These are phyloP conservation scores for Aspergillus coremiiformis DNA, from an alignment of 495 filamentous ascomycete genomes.

Conservation along the genomic window DNA sequence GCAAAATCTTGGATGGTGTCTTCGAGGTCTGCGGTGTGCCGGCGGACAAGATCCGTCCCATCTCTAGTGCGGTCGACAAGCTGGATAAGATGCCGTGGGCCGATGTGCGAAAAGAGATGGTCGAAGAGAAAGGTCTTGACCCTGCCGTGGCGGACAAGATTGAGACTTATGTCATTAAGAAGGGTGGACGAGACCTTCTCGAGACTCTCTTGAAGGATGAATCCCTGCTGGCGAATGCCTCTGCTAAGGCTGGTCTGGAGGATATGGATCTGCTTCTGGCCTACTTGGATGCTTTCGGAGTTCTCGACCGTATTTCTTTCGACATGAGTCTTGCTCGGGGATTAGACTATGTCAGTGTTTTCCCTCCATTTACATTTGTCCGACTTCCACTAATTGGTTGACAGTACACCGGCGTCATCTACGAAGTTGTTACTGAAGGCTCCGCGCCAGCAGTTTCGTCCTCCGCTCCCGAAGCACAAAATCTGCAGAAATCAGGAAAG, in stretches of 20 bases:
- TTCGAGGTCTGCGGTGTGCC: conserved; percentile 90
- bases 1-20: conserved; percentile 88
- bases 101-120: conserved; percentile 88
- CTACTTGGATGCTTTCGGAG: conserved; percentile 71
- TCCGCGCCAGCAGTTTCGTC: conserved; percentile 54
- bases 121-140: conserved; percentile 79
- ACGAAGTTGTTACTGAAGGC: conserved; percentile 81
- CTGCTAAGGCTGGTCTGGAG: conserved; percentile 66
- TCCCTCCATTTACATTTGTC: not conserved
- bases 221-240: conserved; percentile 56
- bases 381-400: not conserved
- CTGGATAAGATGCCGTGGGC: conserved; percentile 88
- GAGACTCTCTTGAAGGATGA: conserved; percentile 55
- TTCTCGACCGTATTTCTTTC: conserved; percentile 65
- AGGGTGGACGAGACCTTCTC: conserved; percentile 61
- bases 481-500: conserved; percentile 48
- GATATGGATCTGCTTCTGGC: conserved; percentile 77
- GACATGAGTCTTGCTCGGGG: conserved; percentile 79
- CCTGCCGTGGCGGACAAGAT: conserved; percentile 73
- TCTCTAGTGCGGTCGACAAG: conserved; percentile 91
- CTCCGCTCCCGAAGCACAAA: conserved; percentile 39
- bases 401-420: conserved; percentile 77
- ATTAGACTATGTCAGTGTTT: conserved; percentile 66
- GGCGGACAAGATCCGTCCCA: conserved; percentile 72
- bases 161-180: conserved; percentile 68